A percentile compares a stretch with the other conserved stretches of the same genome.
Conservation (phyloP, 1,284 basidiomycete genomes). For the Cerrena zonata region DNA sequence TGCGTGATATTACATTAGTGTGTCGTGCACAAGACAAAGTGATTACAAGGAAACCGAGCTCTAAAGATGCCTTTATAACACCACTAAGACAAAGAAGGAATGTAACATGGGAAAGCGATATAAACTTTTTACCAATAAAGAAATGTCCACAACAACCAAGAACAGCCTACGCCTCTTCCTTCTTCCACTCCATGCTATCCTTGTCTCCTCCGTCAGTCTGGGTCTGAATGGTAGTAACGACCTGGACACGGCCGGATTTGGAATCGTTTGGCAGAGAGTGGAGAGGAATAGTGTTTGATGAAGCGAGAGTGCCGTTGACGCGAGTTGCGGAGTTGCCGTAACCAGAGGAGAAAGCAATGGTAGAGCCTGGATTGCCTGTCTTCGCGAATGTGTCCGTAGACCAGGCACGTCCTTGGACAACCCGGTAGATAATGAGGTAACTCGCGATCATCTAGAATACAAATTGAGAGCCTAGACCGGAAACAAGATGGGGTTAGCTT, state of each 20-base stretch:
- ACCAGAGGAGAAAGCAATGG: neutral
- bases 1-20: neutral
- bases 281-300: neutral
- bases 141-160: too few species aligned
- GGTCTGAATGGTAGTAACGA: neutral
- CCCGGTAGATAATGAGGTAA: conserved; percentile 12
- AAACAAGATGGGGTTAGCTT: neutral
- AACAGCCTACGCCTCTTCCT: neutral
- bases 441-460: conserved; percentile 2
- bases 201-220: neutral
- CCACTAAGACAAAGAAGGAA: too few species aligned
- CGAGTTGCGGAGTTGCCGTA: conserved; percentile 1
- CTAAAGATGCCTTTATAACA: too few species aligned
- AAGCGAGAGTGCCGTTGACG: neutral
- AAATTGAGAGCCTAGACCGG: neutral
- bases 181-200: neutral
- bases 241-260: neutral
- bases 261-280: neutral
- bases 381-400: neutral
- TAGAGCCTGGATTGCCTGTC: neutral
- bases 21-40: neutral
- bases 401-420: conserved; percentile 8
- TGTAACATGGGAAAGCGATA: too few species aligned
- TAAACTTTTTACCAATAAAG: too few species aligned
- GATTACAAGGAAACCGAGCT: neutral